These are phyloP conservation scores for Yarrowia phangngaensis DNA, from an alignment of 805 yeast species.

Conservation along the genomic window DNA sequence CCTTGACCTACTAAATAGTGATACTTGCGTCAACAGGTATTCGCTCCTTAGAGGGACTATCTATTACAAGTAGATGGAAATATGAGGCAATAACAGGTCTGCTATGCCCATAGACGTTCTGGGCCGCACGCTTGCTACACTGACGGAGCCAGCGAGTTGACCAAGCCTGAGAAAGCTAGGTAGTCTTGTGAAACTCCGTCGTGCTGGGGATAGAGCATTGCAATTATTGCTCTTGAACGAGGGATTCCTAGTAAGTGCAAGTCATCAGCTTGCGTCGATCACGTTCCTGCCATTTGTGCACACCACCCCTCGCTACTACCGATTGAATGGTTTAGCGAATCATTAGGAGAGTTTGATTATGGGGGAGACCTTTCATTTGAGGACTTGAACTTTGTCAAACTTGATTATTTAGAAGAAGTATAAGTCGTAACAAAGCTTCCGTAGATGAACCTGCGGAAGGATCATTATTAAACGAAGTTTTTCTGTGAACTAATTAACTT, in stretches of 20 bases:
- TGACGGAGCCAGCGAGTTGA: slow-evolving; percentile 47
- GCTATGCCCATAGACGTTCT: slow-evolving; percentile 49
- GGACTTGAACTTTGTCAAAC: slow-evolving; percentile 44
- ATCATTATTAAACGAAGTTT: slow-evolving; percentile 42
- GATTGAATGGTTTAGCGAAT: slow-evolving; percentile 45
- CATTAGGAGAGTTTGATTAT: background rate
- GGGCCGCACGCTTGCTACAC: slow-evolving; percentile 50
- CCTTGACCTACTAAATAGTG: slow-evolving; percentile 45
- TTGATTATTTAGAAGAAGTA: slow-evolving; percentile 48
- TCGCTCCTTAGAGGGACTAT: slow-evolving; percentile 38
- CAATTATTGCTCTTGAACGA: too few species aligned
- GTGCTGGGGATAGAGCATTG: too few species aligned
- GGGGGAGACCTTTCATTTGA: slow-evolving; percentile 43
- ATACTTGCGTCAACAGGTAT: slow-evolving; percentile 42
- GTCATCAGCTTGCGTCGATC: slow-evolving; percentile 47
- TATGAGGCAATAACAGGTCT: background rate
- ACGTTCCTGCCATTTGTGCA: slow-evolving; percentile 49
- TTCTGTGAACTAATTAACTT: slow-evolving; percentile 30
- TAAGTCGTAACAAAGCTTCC: slow-evolving; percentile 47
- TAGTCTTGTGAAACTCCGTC: slow-evolving; percentile 45
- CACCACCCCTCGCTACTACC: slow-evolving; percentile 47
- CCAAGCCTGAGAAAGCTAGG: slow-evolving; percentile 45
- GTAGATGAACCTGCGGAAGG: slow-evolving; percentile 46
- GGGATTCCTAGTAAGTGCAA: too few species aligned
- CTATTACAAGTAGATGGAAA: background rate